Conservation (phyloP, 2,329 filamentous ascomycete genomes). For the Trichoderma oligosporum region DNA sequence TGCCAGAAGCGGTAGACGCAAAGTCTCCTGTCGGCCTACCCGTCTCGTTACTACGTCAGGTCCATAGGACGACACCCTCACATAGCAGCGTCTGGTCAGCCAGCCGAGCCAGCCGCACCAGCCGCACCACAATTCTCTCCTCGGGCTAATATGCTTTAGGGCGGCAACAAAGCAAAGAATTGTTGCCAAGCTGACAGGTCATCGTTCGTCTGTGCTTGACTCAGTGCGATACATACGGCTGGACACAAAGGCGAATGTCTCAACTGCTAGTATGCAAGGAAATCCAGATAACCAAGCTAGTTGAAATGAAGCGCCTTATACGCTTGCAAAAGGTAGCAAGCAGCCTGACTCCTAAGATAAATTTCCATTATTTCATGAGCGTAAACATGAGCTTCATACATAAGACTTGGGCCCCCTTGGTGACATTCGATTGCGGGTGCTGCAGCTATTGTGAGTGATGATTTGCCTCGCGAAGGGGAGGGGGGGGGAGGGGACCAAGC, state of each 20-base stretch:
- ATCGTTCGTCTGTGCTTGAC: background rate
- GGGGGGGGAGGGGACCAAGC: background rate
- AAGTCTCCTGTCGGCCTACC: background rate
- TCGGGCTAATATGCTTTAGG: constrained; percentile 12
- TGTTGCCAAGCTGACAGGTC: no score
- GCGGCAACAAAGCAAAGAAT: background rate
- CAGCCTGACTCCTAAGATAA: background rate
- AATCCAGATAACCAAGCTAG: background rate
- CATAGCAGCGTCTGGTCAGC: background rate
- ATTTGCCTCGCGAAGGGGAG: no score
- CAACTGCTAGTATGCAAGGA: constrained; percentile 1
- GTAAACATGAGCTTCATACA: background rate
- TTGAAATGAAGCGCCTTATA: constrained; percentile 1
- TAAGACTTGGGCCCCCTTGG: background rate
- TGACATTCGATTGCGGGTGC: background rate
- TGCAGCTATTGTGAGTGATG: background rate
- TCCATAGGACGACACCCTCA: constrained; percentile 6
- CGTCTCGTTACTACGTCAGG: constrained; percentile 4
- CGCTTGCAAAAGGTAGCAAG: background rate
- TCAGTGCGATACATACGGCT: background rate
- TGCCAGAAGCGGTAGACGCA: background rate
- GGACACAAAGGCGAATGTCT: background rate
- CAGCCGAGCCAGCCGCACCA: constrained; percentile 17
- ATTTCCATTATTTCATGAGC: background rate
- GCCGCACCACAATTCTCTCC: constrained; percentile 1